Conservation (phyloP, 495 filamentous ascomycete genomes). For the Penicillium alfredii region DNA sequence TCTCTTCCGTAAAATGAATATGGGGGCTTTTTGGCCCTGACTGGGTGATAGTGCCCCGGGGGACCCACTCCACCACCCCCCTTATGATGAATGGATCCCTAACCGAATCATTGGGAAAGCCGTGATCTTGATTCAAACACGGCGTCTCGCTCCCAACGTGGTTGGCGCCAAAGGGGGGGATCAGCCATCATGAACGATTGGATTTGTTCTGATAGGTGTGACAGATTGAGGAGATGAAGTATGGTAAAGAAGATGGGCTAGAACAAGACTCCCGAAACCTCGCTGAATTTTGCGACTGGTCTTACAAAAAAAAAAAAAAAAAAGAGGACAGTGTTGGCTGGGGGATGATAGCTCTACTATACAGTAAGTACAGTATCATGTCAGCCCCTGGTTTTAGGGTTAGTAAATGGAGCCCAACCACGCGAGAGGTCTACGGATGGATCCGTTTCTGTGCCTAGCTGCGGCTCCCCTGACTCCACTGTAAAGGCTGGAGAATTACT, state of each 20-base stretch:
- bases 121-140: too few species aligned
- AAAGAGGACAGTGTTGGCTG: too few species aligned
- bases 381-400: too few species aligned
- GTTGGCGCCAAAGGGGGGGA: too few species aligned
- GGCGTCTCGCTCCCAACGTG: too few species aligned
- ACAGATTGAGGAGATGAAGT: too few species aligned
- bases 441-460: slow-evolving; percentile 29
- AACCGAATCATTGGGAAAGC: too few species aligned
- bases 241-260: too few species aligned
- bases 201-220: not conserved
- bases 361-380: too few species aligned
- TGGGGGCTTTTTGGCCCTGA: slow-evolving; percentile 6
- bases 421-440: slow-evolving; percentile 23
- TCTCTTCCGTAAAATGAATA: too few species aligned
- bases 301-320: too few species aligned
- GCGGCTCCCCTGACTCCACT: slow-evolving; percentile 16
- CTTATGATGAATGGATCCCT: slow-evolving; percentile 17
- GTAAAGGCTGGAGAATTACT: slow-evolving; percentile 13
- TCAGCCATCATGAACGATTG: not conserved
- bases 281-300: slow-evolving; percentile 5
- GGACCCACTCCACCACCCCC: slow-evolving; percentile 15
- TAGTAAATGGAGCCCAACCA: slow-evolving; percentile 21
- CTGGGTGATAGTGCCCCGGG: slow-evolving; percentile 1
- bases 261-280: slow-evolving; percentile 12
- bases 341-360: too few species aligned